Conservation (phyloP, 2,329 filamentous ascomycete species). For the Colletotrichum lindemuthianum region DNA sequence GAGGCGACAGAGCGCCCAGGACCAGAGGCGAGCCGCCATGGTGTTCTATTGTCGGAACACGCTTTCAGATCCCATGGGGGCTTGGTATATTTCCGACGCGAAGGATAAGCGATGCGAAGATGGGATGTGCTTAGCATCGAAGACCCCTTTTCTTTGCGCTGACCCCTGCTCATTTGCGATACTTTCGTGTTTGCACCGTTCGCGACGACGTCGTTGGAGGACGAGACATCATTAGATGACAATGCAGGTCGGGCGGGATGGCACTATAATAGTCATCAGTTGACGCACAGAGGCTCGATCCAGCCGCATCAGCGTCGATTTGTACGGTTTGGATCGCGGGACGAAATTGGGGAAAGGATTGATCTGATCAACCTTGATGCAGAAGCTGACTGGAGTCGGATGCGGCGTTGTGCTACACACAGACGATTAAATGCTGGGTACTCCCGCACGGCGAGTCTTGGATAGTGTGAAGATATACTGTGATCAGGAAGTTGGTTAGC, state of each 20-base stretch:
- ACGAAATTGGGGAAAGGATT: slow-evolving; percentile 24
- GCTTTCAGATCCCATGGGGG: slow-evolving; percentile 18
- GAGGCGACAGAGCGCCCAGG: background rate
- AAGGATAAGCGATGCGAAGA: slow-evolving; percentile 8
- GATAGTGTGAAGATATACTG: no score
- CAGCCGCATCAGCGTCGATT: no score
- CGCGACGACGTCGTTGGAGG: background rate
- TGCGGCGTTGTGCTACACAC: no score
- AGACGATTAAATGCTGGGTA: no score
- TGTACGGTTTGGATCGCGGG: background rate
- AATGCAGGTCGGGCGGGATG: background rate
- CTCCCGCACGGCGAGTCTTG: no score
- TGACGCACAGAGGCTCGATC: no score
- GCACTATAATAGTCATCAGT: background rate
- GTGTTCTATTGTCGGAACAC: no score
- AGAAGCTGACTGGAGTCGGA: no score
- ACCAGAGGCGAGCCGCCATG: background rate
- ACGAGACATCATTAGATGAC: slow-evolving; percentile 6
- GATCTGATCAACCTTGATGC: background rate
- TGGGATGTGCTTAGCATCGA: background rate
- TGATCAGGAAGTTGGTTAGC: no score
- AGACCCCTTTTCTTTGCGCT: slow-evolving; percentile 29
- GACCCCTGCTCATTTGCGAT: background rate
- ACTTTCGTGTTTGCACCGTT: slow-evolving; percentile 9
- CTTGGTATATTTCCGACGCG: background rate